Conservation (phyloP, 2,329 filamentous ascomycete species). For the Talaromyces atroroseus region DNA sequence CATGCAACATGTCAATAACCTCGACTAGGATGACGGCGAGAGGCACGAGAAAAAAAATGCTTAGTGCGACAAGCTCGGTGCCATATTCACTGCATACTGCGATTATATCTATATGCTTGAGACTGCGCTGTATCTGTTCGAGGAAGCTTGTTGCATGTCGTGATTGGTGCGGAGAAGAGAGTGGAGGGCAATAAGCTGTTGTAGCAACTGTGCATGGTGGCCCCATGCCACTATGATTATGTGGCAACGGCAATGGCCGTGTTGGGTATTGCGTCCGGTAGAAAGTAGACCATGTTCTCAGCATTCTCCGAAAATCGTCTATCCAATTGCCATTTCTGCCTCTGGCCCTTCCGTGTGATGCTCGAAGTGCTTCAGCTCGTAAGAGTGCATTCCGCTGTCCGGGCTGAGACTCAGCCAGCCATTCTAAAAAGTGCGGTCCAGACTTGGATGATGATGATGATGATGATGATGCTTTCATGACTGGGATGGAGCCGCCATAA, state of each 20-base stretch:
- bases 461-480: background rate
- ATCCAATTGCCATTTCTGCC: background rate
- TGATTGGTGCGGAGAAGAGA: background rate
- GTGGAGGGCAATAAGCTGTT: background rate
- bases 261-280: slow-evolving; percentile 5
- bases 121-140: background rate
- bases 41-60: slow-evolving; percentile 20
- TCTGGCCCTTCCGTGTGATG: background rate
- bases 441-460: background rate
- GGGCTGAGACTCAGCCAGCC: background rate
- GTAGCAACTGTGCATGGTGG: background rate
- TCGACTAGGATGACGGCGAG: slow-evolving; percentile 19
- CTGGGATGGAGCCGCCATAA: background rate
- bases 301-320: background rate
- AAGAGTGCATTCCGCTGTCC: background rate
- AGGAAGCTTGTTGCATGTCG: background rate
- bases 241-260: background rate
- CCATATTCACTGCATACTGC: slow-evolving; percentile 12
- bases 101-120: slow-evolving; percentile 7
- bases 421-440: background rate
- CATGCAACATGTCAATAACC: slow-evolving; percentile 14
- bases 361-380: background rate
- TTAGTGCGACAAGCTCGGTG: slow-evolving; percentile 18
- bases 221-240: background rate
- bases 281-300: slow-evolving; percentile 5